Base-by-base conservation (phyloP, 345 rosid species). In the sweet orange (Citrus sinensis) region DNA sequence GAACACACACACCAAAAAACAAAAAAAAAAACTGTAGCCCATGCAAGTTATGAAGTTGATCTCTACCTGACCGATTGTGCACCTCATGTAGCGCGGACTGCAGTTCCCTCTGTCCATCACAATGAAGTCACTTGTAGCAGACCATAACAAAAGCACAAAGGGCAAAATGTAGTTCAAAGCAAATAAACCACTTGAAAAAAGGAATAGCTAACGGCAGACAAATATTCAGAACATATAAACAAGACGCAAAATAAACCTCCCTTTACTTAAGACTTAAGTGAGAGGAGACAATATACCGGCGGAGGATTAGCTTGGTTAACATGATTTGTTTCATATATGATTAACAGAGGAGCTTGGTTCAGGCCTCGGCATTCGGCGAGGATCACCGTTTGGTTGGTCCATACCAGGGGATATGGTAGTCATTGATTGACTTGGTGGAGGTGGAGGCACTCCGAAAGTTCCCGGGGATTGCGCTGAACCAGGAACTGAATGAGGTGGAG, bases 1-100 rank as follows among this genome's bases (percentile, higher is more conserved):
- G 9, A 22, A 27, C 55, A 39, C 24, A 40, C 19, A 4, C 5
- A 4, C 1, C 2, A 2, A 66, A 67, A 1, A 5, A 6, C 6
- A 0, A 35, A 35, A 37, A 1, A 40, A 40, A 5, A 13, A 24
- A 40, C 55, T 9, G 56, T 13, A 25, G 5, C 56, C 55, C 87
- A 83, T 24, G 68, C 32, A 71, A 27, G 24, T 54, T 46, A 11
- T 78, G 29, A 35, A 70, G 55, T 66, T 62, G 51, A 58, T 49
- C 61, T 0, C 16, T 25, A 87, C 99, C 97, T 93, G 99, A 84
- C 87, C 89, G 81, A 95, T 90, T 37, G 99, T 93, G 85, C 98
- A 95, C 87, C 99, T 90, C 94, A 95, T 91, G 87, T 87, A 91
- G 66, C 96, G 97, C 29, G 98, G 98, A 85, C 99, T 93, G 82